Percentiles rank a stretch among this genome's conserved stretches.
Evolutionary conservation across 257 asterid species (phyloP).

Genomic region (Primulina huaijiensis): DNA sequence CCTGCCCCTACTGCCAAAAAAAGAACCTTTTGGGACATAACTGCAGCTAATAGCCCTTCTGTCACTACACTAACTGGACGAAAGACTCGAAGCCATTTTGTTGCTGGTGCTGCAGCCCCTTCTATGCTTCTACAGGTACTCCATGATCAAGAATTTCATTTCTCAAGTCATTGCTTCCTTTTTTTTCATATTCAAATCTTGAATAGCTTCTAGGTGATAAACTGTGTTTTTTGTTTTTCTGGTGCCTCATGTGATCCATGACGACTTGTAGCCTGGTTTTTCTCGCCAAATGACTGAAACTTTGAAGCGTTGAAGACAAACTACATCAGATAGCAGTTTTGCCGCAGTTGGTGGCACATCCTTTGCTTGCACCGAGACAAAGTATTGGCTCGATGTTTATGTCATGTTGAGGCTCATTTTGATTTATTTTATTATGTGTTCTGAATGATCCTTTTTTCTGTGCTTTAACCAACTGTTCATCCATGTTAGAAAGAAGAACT

Average conservation of each 20-base stretch:
- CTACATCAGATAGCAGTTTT: background rate
- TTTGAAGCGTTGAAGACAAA: constrained; percentile 30
- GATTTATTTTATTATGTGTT: no score
- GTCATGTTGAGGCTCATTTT: background rate
- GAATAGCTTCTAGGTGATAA: background rate
- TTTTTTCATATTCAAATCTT: constrained; percentile 29
- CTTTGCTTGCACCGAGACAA: background rate
- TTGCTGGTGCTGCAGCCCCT: constrained; percentile 38
- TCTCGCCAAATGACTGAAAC: constrained; percentile 48
- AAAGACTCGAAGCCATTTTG: constrained; percentile 57
- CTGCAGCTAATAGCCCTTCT: constrained; percentile 59
- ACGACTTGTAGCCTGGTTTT: constrained; percentile 53
- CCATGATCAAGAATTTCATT: background rate
- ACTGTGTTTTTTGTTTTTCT: constrained; percentile 19
- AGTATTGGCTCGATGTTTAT: background rate
- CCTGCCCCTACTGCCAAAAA: constrained; percentile 60
- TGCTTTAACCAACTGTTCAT: no score
- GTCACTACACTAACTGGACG: constrained; percentile 46
- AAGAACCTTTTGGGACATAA: constrained; percentile 62
- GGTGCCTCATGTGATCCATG: constrained; percentile 32
- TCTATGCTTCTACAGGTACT: constrained; percentile 69
- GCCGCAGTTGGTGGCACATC: background rate
- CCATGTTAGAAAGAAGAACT: background rate
- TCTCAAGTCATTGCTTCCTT: constrained; percentile 5
- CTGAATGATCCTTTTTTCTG: background rate